phyloP scores from a whole-genome alignment of 805 yeast species.

The Vanderwaltozyma verrucispora region DNA sequence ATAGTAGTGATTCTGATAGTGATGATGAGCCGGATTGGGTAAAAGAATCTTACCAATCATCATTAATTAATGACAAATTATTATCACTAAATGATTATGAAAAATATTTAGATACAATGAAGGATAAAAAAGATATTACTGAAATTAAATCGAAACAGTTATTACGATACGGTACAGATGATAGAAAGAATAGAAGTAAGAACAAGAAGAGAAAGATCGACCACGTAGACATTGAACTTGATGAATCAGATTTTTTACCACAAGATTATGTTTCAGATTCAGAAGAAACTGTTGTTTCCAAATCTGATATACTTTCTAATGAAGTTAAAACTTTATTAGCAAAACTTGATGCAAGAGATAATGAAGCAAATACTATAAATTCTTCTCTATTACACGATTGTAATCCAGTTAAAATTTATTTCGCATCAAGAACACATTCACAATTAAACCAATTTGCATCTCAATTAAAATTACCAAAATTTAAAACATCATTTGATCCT shows the following conservation, averaged over 20 bases:
- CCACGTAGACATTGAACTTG: slow-evolving; percentile 23
- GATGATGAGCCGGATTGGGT: slow-evolving; percentile 70
- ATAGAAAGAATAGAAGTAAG: slow-evolving; percentile 1
- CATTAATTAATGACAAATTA: slow-evolving; percentile 16
- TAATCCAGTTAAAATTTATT: slow-evolving; percentile 44
- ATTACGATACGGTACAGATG: too few species aligned
- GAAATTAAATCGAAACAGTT: slow-evolving; percentile 3
- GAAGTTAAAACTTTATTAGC: slow-evolving; percentile 43
- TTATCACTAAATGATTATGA: slow-evolving; percentile 29
- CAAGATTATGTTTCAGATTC: slow-evolving; percentile 9
- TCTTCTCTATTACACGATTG: background rate
- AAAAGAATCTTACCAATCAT: slow-evolving; percentile 29
- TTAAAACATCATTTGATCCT: slow-evolving; percentile 47
- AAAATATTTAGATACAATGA: slow-evolving; percentile 24
- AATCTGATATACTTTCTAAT: slow-evolving; percentile 19
- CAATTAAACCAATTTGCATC: slow-evolving; percentile 73
- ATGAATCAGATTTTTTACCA: slow-evolving; percentile 18
- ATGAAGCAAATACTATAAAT: slow-evolving; percentile 5
- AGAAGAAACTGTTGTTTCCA: background rate
- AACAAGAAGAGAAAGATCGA: slow-evolving; percentile 13
- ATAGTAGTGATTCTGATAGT: slow-evolving; percentile 23
- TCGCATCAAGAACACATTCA: slow-evolving; percentile 84
- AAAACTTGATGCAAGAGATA: slow-evolving; percentile 28
- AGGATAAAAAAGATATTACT: slow-evolving; percentile 3
- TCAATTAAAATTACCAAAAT: slow-evolving; percentile 52